A percentile compares a stretch with the other conserved stretches of the same genome.
phyloP scores from a whole-genome alignment of 140 eudicot species.

The Stevia rebaudiana region DNA sequence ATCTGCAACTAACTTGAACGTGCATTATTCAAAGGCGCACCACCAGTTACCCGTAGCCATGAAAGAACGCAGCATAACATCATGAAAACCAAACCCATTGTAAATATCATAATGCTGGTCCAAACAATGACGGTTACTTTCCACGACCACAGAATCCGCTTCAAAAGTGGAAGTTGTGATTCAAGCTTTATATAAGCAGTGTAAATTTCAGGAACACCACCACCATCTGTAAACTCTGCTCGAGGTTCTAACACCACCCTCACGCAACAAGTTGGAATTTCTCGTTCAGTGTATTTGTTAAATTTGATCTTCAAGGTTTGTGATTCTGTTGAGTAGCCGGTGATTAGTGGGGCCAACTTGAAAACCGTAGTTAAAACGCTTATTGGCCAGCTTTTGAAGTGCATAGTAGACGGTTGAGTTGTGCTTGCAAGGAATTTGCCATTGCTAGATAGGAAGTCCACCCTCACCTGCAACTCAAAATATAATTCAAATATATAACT shows the following conservation, averaged over 20 bases:
- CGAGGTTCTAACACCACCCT: conserved; percentile 66
- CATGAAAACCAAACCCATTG: conserved; percentile 38
- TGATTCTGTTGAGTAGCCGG: conserved; percentile 71
- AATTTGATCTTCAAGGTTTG: conserved; percentile 57
- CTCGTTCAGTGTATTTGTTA: conserved; percentile 46
- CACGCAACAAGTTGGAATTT: conserved; percentile 51
- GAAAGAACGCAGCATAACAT: conserved; percentile 61
- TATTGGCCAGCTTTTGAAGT: conserved; percentile 57
- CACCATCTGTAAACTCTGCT: conserved; percentile 53
- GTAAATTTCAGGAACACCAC: conserved; percentile 81
- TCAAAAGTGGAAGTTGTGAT: conserved; percentile 65
- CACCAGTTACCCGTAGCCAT: conserved; percentile 27
- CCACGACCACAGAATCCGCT: conserved; percentile 76
- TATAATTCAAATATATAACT: too few relatives aligned
- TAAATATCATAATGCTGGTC: conserved; percentile 55
- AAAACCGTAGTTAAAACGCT: conserved; percentile 52
- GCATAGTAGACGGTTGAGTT: conserved; percentile 60
- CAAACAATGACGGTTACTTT: conserved; percentile 60
- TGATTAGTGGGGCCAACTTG: conserved; percentile 58
- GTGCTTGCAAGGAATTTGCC: conserved; percentile 55
- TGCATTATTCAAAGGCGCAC: conserved; percentile 10
- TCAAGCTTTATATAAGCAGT: conserved; percentile 48
- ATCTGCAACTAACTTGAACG: conserved; percentile 30
- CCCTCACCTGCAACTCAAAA: conserved; percentile 80
- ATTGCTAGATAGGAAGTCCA: conserved; percentile 52